Evolutionary conservation across 108 stramenopile genomes (phyloP), one percentile per base, ranked within the genome.

Genomic region (Aureococcus anophagefferens): DNA sequence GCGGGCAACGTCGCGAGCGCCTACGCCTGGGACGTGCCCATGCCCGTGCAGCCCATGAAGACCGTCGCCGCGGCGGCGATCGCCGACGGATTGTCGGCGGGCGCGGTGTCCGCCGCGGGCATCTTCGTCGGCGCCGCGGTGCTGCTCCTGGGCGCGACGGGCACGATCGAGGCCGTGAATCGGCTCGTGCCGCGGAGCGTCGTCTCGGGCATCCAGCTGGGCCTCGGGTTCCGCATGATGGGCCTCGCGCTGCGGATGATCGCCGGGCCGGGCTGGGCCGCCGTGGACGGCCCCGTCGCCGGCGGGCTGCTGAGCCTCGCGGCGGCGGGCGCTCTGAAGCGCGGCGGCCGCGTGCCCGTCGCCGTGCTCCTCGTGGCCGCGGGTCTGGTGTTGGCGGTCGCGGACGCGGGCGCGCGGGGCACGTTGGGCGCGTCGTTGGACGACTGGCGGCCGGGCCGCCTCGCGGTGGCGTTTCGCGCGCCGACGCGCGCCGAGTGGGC

Each of bases 1-100:
- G 33, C 83, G 17, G 74, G 69, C 30, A 90, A 93, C 69, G 35
- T 90, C 4, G 35, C 90, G 29, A 85, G 88, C 11, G 91, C 89
- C 31, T 71, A 64, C 46, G 28, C 68, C 4, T 90, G 89, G 89
- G 87, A 90, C 72, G 74, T 89, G 35, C 91, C 91, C 71, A 93
- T 93, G 86, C 86, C 85, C 72, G 86, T 93, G 18, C 91, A 93
- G 74, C 91, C 91, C 31, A 93, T 93, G 91, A 90, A 93, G 77
- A 77, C 84, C n/a, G 89, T 93, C 35, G 79, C 89, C 0, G 89
- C 91, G 16, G 84, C 87, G 36, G 91, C 89, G 21, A 65, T 93
- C 28, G 69, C 75, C 40, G 79, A 78, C 13, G 63, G 46, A 4
- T 40, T 71, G 33, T 33, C 72, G 32, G 32, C 33, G 34, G 76